Conservation (phyloP, 495 filamentous ascomycete species). For the Xylaria castorea region DNA sequence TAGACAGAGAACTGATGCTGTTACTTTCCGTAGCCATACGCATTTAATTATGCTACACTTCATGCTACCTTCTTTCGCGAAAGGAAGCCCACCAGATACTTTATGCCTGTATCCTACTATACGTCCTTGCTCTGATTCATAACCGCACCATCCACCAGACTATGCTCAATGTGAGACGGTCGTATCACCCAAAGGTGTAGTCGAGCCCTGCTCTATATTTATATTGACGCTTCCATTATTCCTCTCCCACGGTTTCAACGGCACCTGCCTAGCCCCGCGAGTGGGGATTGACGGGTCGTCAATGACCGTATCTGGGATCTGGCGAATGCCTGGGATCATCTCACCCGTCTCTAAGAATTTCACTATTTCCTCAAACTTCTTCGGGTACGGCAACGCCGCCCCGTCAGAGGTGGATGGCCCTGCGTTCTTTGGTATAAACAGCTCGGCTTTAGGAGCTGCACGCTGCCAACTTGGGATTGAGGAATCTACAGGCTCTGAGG, state of each 20-base stretch:
- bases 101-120: background rate
- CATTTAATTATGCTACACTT: background rate
- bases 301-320: slow-evolving; percentile 86
- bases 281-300: slow-evolving; percentile 54
- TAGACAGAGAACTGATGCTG: background rate
- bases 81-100: background rate
- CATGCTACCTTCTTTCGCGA: background rate
- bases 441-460: slow-evolving; percentile 51
- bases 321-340: slow-evolving; percentile 84
- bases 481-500: slow-evolving; percentile 22
- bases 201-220: slow-evolving; percentile 4
- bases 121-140: background rate
- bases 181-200: slow-evolving; percentile 11
- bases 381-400: slow-evolving; percentile 72
- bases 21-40: background rate
- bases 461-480: slow-evolving; percentile 52
- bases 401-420: slow-evolving; percentile 31
- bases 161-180: slow-evolving; percentile 25
- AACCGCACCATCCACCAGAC: slow-evolving; percentile 10
- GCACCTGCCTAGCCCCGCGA: slow-evolving; percentile 57
- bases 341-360: slow-evolving; percentile 85
- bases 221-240: slow-evolving; percentile 33
- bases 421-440: slow-evolving; percentile 39
- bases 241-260: slow-evolving; percentile 80
- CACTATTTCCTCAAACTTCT: slow-evolving; percentile 86